phyloP scores from a whole-genome alignment of 2,329 filamentous ascomycete genomes.

The Aspergillus ochraceus region DNA sequence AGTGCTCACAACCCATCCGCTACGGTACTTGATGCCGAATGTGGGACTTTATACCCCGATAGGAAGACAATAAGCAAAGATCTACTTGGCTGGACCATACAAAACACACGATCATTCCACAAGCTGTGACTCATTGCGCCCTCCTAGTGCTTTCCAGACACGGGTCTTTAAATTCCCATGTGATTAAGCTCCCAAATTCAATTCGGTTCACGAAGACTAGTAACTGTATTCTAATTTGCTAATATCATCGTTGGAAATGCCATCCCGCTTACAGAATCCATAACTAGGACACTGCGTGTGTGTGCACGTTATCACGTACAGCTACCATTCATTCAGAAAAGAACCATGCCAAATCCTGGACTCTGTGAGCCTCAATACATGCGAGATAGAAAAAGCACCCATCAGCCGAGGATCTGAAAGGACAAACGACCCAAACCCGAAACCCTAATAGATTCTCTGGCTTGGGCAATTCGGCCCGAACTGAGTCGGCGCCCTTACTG shows the following conservation, averaged over 20 bases:
- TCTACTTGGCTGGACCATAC: neutral
- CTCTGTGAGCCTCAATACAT: neutral
- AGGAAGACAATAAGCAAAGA: neutral
- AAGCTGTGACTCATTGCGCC: neutral
- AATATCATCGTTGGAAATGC: neutral
- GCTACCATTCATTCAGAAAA: neutral
- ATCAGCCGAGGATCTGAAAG: neutral
- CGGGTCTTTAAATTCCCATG: neutral
- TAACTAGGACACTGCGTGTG: no score
- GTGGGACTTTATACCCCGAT: neutral
- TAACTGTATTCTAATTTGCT: neutral
- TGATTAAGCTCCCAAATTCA: no score
- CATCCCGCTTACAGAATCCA: neutral
- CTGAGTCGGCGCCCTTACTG: conserved; percentile 1
- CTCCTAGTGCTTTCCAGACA: neutral
- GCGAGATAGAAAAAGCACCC: neutral
- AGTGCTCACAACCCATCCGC: neutral
- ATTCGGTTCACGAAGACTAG: neutral
- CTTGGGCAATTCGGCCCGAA: conserved; percentile 2
- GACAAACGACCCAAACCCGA: conserved; percentile 1
- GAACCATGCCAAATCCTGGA: neutral
- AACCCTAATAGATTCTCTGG: conserved; percentile 1
- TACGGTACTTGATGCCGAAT: conserved; percentile 2
- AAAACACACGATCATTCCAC: neutral
- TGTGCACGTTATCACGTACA: no score